Conservation (phyloP, 176 grass and related monocot species). For the Eleusine indica region DNA sequence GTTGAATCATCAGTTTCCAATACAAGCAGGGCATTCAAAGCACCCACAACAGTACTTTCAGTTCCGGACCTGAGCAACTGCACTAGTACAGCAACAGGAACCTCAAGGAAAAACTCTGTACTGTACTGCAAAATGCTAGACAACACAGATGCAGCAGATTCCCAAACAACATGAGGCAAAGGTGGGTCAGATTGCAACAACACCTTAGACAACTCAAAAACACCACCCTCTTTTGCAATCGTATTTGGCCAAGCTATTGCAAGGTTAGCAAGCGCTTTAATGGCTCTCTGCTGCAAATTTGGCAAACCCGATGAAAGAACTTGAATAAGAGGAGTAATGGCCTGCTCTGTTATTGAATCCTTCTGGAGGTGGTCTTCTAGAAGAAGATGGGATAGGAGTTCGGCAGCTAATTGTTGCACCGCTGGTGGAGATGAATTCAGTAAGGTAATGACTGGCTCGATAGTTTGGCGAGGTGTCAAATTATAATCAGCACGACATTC, state of each 20-base stretch:
- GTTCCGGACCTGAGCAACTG: constrained; percentile 92
- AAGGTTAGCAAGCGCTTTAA: constrained; percentile 94
- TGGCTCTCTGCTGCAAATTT: constrained; percentile 91
- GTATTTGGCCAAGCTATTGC: constrained; percentile 96
- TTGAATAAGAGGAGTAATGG: constrained; percentile 93
- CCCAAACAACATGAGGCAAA: constrained; percentile 97
- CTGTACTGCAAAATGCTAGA: constrained; percentile 99
- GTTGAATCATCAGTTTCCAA: constrained; percentile 99
- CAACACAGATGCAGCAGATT: constrained; percentile 91
- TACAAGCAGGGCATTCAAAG: constrained; percentile 95
- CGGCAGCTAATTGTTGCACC: constrained; percentile 93
- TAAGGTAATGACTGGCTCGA: constrained; percentile 90
- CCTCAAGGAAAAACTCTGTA: constrained; percentile 96
- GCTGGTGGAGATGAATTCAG: constrained; percentile 87
- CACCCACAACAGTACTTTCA: constrained; percentile 89
- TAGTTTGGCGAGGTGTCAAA: constrained; percentile 73
- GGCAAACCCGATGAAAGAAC: constrained; percentile 86
- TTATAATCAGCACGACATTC: constrained; percentile 90
- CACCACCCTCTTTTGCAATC: constrained; percentile 97
- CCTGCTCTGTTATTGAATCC: constrained; percentile 85
- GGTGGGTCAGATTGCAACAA: constrained; percentile 87
- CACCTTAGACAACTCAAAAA: constrained; percentile 96
- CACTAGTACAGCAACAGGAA: constrained; percentile 93
- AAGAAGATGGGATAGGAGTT: constrained; percentile 96
- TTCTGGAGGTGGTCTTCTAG: constrained; percentile 94